phyloP scores from a whole-genome alignment of 768 basidiomycete species.

The Hypholoma fasciculare region DNA sequence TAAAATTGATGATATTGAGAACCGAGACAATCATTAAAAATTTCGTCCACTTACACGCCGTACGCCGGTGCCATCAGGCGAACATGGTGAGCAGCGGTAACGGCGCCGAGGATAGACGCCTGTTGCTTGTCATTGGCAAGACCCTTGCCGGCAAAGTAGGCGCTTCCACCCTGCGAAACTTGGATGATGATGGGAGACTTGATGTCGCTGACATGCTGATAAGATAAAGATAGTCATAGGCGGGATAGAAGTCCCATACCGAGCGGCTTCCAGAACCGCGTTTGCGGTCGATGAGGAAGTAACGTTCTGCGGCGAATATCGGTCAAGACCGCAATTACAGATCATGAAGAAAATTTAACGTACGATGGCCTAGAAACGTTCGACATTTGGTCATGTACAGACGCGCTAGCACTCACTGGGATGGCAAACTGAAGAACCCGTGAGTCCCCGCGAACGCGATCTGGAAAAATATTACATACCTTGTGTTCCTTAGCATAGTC shows the following conservation, averaged over 20 bases:
- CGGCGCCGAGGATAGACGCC: slow-evolving; percentile 90
- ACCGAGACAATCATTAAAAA: background rate
- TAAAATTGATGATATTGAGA: background rate
- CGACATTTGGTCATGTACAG: slow-evolving; percentile 3
- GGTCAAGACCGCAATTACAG: slow-evolving; percentile 1
- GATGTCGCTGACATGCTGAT: slow-evolving; percentile 64
- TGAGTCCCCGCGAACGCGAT: slow-evolving; percentile 1
- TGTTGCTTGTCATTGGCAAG: slow-evolving; percentile 93
- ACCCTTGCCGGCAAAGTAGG: slow-evolving; percentile 97
- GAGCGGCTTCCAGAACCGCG: slow-evolving; percentile 93
- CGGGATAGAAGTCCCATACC: slow-evolving; percentile 41
- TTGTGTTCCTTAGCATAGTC: slow-evolving; percentile 89
- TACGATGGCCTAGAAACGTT: slow-evolving; percentile 65
- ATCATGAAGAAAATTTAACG: slow-evolving; percentile 31
- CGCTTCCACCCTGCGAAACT: slow-evolving; percentile 94
- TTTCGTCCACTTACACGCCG: slow-evolving; percentile 71
- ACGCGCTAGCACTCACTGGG: slow-evolving; percentile 55
- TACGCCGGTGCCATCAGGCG: slow-evolving; percentile 86
- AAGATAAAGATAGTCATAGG: slow-evolving; percentile 14
- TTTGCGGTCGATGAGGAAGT: slow-evolving; percentile 96
- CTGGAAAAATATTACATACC: slow-evolving; percentile 39
- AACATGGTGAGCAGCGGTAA: slow-evolving; percentile 91
- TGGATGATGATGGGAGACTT: slow-evolving; percentile 98
- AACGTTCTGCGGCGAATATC: slow-evolving; percentile 64
- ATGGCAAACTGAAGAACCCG: slow-evolving; percentile 66